Evolutionary conservation across 1,284 basidiomycete genomes (phyloP), one percentile per base, ranked within the genome.

Genomic region (Tilletiopsis washingtonensis): DNA sequence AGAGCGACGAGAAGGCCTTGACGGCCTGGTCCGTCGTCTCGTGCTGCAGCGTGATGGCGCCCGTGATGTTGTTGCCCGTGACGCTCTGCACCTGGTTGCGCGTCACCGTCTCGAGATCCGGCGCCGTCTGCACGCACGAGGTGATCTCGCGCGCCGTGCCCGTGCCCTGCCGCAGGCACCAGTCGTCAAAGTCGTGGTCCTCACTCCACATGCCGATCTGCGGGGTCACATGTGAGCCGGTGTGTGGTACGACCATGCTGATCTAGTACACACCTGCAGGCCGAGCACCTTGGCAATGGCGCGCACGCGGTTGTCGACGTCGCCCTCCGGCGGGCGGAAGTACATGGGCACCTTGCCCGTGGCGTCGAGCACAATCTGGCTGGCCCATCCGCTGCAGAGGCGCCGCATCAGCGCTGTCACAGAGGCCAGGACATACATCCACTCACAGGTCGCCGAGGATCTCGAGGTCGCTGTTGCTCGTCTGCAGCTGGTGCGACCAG

Each of bases 331-430:
- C 12, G 64, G 64, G 29, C 66, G 59, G 62, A 53, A 64, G 59
- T 59, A 62, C 50, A 57, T 61, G 49, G 66, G 66, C 15, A 55
- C 56, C 41, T 41, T 42, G 49, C 83, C 84, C 5, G 85, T 86
- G 2, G 83, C 82, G 67, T 89, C 83, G 66, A 84, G 81, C 58
- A 91, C 86, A 61, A 90, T 77, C 74, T 84, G 79, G 77, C 86
- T 82, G 1, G 85, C 84, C 83, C 84, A 91, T 7, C 84, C 89
- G 54, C n/a, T n/a, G n/a, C n/a, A n/a, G n/a, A n/a, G n/a, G n/a
- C n/a, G n/a, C n/a, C n/a, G n/a, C n/a, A n/a, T n/a, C n/a, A n/a
- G n/a, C n/a, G n/a, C n/a, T n/a, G n/a, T n/a, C n/a, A n/a, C n/a
- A n/a, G n/a, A n/a, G n/a, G n/a, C n/a, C n/a, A n/a, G n/a, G n/a